Evolutionary conservation across 345 rosid genomes (phyloP), one percentile per base, ranked within the genome.

Genomic region (Citropsis articulata): DNA sequence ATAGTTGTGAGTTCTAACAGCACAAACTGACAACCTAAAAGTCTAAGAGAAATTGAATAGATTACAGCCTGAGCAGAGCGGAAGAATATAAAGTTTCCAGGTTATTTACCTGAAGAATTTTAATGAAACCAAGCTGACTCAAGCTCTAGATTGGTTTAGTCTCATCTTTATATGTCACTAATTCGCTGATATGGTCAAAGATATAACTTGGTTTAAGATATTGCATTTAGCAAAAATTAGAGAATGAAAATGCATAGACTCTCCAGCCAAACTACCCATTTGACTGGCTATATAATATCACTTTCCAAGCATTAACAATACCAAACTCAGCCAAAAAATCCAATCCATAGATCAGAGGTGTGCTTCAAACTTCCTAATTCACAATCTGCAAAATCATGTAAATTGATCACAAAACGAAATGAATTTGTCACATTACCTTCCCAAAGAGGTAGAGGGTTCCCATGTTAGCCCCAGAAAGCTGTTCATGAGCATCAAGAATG

Each of bases 391-490:
- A 75, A 75, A 64, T 22, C 61, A 75, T 30, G 31, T 30, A 38
- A 16, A 62, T 62, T 45, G 62, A 75, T 35, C 60, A 36, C 63
- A 66, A 35, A 50, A n/a, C 6, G 5, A 33, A 83, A 65, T 59
- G 6, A 72, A 50, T 28, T 50, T 16, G 33, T 31, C 50, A 71
- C 27, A 67, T 80, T 89, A 96, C 99, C 98, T 94, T 96, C 73
- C 98, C 98, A 84, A 92, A 96, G 66, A 96, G 88, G 87, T 91
- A 92, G 38, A 96, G 28, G 2, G 87, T 96, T 66, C 98, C 98
- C 90, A 83, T 86, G 72, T 92, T 96, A 45, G 90, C 87, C 13
- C 98, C 98, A 84, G 85, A 89, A 77, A 84, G 81, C 91, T 94
- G 98, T 78, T 96, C 99, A 63, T 94, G 84, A 66, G 92, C 95